A percentile compares a stretch with the other conserved stretches of the same genome.
Conservation (phyloP, 768 basidiomycete genomes). For the Boletus reticulatus region DNA sequence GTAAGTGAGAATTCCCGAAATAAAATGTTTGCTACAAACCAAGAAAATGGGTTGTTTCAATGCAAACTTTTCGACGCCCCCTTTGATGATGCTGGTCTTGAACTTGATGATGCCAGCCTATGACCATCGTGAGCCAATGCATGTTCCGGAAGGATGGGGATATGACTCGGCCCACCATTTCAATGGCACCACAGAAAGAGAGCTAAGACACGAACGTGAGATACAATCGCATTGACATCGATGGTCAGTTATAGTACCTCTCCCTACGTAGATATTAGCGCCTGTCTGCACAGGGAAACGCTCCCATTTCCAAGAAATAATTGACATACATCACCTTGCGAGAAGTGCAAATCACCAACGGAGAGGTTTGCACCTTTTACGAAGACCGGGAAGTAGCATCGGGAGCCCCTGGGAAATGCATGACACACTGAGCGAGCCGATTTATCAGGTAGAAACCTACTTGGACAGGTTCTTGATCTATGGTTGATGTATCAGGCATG, state of each 20-base stretch:
- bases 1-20: too few relatives aligned
- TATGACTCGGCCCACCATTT: constrained; percentile 48
- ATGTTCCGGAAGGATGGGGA: background rate
- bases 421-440: background rate
- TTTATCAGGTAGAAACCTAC: constrained; percentile 23
- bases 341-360: constrained; percentile 78
- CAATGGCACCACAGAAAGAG: constrained; percentile 75
- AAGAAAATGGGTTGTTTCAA: constrained; percentile 75
- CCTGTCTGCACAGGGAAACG: background rate
- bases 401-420: constrained; percentile 48
- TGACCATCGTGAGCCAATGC: background rate
- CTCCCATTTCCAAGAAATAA: background rate
- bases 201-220: constrained; percentile 36
- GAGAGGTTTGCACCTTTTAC: constrained; percentile 74
- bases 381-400: constrained; percentile 77
- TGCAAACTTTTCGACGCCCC: constrained; percentile 70
- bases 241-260: constrained; percentile 40
- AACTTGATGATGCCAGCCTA: constrained; percentile 74
- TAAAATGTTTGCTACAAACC: constrained; percentile 33
- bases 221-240: background rate
- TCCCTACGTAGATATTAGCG: constrained; percentile 38
- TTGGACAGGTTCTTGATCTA: constrained; percentile 77
- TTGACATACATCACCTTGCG: constrained; percentile 62
- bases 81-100: constrained; percentile 69
- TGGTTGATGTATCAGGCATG: constrained; percentile 1